Conservation (phyloP, 1,139 yeast species). For the Blastobotrys raffinosifermentans region DNA sequence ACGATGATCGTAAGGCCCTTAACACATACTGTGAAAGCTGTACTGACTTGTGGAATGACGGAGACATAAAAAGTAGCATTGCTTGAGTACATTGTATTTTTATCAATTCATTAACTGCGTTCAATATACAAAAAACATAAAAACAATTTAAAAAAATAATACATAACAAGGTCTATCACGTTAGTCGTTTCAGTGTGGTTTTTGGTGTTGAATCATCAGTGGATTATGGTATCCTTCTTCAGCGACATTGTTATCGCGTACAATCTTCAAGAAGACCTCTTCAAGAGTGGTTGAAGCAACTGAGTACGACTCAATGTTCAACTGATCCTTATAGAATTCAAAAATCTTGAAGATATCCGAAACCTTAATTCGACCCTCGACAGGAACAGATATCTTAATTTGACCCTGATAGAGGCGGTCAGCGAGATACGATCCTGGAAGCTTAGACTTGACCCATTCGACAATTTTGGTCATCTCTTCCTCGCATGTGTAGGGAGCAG, state of each 20-base stretch:
- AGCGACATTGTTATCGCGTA: constrained; percentile 19
- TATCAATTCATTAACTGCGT: not conserved
- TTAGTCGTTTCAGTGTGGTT: not conserved
- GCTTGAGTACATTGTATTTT: not conserved
- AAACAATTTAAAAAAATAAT: not conserved
- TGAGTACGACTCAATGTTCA: constrained; percentile 30
- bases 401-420: constrained; percentile 33
- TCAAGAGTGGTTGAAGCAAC: constrained; percentile 31
- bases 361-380: constrained; percentile 13
- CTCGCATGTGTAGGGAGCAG: constrained; percentile 25
- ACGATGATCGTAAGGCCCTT: constrained; percentile 7
- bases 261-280: constrained; percentile 33
- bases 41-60: constrained; percentile 10
- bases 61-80: not conserved
- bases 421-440: constrained; percentile 25
- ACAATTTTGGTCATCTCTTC: constrained; percentile 25
- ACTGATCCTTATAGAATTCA: constrained; percentile 22
- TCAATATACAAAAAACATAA: not conserved
- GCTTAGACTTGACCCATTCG: constrained; percentile 16
- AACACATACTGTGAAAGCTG: constrained; percentile 18
- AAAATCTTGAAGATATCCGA: constrained; percentile 26
- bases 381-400: constrained; percentile 28
- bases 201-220: constrained; percentile 2
- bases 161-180: not conserved
- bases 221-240: constrained; percentile 12